These are phyloP conservation scores for Blepharisma japonicum DNA, from an alignment of 73 alveolate species.

Conservation along the genomic window DNA sequence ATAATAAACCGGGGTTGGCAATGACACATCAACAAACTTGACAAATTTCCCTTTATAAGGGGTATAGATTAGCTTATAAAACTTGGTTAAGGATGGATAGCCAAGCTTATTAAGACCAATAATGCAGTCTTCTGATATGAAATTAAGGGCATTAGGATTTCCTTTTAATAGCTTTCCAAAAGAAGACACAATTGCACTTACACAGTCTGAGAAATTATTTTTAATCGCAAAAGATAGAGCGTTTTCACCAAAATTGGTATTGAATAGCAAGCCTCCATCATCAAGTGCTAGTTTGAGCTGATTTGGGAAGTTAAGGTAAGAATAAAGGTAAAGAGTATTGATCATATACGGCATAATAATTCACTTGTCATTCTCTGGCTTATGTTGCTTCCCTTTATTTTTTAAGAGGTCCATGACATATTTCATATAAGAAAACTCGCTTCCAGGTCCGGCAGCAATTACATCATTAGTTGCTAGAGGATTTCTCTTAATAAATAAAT, in stretches of 20 bases:
- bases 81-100: too few species aligned
- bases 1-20: too few species aligned
- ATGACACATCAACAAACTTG: too few species aligned
- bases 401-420: not conserved
- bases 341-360: not conserved
- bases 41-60: too few species aligned
- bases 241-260: not conserved
- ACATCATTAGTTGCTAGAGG: too few species aligned
- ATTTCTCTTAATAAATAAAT: too few species aligned
- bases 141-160: too few species aligned
- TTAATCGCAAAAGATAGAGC: conserved; percentile 8
- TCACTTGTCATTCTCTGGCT: not conserved
- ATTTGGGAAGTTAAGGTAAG: not conserved
- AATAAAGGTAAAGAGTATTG: conserved; percentile 1
- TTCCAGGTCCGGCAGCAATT: too few species aligned
- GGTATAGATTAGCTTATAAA: too few species aligned
- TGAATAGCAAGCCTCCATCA: not conserved
- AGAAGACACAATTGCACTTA: not conserved
- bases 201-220: not conserved
- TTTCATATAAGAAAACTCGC: not conserved
- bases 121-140: too few species aligned
- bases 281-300: not conserved
- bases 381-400: not conserved
- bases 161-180: too few species aligned
- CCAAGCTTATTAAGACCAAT: too few species aligned